Conservation (phyloP, 2,329 filamentous ascomycete genomes). For the Phialophora verrucosa region DNA sequence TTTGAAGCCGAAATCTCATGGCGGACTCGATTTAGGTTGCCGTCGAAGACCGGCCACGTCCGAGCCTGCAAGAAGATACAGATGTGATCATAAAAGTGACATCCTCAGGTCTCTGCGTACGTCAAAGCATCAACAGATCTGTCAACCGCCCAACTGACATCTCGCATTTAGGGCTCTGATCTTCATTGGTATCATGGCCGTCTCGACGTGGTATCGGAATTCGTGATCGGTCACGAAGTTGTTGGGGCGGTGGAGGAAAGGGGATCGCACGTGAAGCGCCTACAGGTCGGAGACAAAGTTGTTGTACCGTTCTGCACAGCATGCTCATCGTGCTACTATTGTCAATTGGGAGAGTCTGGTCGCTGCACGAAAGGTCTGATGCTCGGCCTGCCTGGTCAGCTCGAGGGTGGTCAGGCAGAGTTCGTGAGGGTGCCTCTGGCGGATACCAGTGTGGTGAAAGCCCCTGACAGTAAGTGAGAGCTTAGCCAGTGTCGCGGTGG, state of each 20-base stretch:
- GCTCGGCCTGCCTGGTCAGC: slow-evolving; percentile 49
- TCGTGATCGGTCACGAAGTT: slow-evolving; percentile 62
- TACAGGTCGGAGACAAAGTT: slow-evolving; percentile 58
- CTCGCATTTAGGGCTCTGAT: slow-evolving; percentile 18
- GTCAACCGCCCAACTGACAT: neutral
- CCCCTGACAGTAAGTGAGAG: slow-evolving; percentile 44
- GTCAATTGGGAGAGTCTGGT: slow-evolving; percentile 56
- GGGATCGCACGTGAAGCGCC: slow-evolving; percentile 52
- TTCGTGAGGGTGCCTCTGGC: slow-evolving; percentile 61
- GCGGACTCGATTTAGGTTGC: slow-evolving; percentile 38
- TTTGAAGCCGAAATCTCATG: neutral
- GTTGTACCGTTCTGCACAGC: slow-evolving; percentile 58
- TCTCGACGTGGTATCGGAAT: slow-evolving; percentile 52
- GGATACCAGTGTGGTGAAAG: slow-evolving; percentile 52
- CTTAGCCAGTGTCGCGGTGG: neutral
- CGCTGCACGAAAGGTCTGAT: slow-evolving; percentile 57
- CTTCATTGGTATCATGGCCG: slow-evolving; percentile 60
- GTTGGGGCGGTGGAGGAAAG: slow-evolving; percentile 55
- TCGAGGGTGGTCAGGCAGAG: slow-evolving; percentile 62
- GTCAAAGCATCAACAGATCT: neutral
- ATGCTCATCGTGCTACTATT: slow-evolving; percentile 59
- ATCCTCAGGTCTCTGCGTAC: slow-evolving; percentile 19
- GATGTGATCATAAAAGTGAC: slow-evolving; percentile 56
- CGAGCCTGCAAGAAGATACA: slow-evolving; percentile 48
- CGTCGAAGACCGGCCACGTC: slow-evolving; percentile 51